phyloP scores from a whole-genome alignment of 306 rosid genomes.

The Vigna radiata region DNA sequence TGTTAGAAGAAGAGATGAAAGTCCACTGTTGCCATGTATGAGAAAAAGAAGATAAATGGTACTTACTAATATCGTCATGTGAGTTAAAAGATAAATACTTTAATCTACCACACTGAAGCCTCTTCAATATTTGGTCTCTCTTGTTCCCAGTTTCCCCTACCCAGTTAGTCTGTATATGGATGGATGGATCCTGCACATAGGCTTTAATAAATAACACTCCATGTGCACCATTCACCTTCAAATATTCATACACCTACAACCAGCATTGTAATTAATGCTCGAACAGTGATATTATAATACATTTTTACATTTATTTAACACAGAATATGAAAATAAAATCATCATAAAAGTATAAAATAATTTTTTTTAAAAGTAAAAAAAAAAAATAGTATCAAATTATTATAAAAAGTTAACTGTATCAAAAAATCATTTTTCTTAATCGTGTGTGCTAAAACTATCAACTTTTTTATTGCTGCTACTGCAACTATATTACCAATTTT shows the following conservation, averaged over 20 bases:
- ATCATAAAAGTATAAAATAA: too few relatives aligned
- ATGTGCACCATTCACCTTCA: background rate
- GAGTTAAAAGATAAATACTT: background rate
- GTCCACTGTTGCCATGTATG: constrained; percentile 23
- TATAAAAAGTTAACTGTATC: too few relatives aligned
- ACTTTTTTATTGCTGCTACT: too few relatives aligned
- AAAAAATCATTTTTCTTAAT: too few relatives aligned
- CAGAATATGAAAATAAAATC: too few relatives aligned
- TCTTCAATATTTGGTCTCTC: constrained; percentile 32
- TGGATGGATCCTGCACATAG: constrained; percentile 21
- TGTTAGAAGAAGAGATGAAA: background rate
- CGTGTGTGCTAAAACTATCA: too few relatives aligned
- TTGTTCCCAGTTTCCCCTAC: constrained; percentile 39
- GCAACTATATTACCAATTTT: too few relatives aligned
- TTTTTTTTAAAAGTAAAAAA: too few relatives aligned
- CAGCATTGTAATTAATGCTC: background rate
- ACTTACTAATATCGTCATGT: background rate
- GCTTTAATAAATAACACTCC: constrained; percentile 5
- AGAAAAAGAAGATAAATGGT: background rate
- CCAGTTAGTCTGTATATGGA: constrained; percentile 10
- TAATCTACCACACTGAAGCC: constrained; percentile 45
- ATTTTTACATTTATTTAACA: too few relatives aligned
- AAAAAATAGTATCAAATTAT: too few relatives aligned
- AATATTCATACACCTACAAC: background rate
- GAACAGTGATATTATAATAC: background rate